A percentile compares a stretch with the other conserved stretches of the same genome.
Conservation (phyloP, 805 yeast genomes). For the Wickerhamomyces queroliae region DNA sequence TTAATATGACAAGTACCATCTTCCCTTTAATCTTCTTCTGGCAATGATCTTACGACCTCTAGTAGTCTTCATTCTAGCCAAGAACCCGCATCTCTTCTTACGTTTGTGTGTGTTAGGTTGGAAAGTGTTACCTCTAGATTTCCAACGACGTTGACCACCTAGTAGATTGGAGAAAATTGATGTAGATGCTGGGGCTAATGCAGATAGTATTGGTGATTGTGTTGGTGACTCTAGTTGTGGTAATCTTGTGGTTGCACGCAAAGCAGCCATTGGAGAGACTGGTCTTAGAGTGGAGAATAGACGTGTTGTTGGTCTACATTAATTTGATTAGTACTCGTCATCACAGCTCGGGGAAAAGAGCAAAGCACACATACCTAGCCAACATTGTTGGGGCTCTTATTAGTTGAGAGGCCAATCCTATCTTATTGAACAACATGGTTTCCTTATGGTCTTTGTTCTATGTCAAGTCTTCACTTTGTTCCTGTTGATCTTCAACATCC, state of each 20-base stretch:
- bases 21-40: slow-evolving; percentile 79
- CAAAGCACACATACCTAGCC: background rate
- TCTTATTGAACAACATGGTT: background rate
- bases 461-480: no score
- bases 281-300: slow-evolving; percentile 10
- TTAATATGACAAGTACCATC: slow-evolving; percentile 88
- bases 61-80: slow-evolving; percentile 71
- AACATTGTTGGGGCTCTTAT: slow-evolving; percentile 1
- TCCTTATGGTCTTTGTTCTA: no score
- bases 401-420: slow-evolving; percentile 2
- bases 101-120: slow-evolving; percentile 90
- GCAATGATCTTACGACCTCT: slow-evolving; percentile 74
- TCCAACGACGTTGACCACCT: slow-evolving; percentile 60
- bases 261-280: slow-evolving; percentile 11
- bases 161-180: slow-evolving; percentile 27
- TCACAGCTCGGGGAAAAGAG: no score
- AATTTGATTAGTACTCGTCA: slow-evolving; percentile 8
- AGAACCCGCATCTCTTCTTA: slow-evolving; percentile 85
- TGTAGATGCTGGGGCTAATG: slow-evolving; percentile 2
- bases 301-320: slow-evolving; percentile 5
- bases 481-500: no score
- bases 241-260: slow-evolving; percentile 13
- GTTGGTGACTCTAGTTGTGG: slow-evolving; percentile 19
- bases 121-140: slow-evolving; percentile 88
- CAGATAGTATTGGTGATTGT: slow-evolving; percentile 9